phyloP scores from a whole-genome alignment of 2,329 filamentous ascomycete species.

The Lachnellula cervina region DNA sequence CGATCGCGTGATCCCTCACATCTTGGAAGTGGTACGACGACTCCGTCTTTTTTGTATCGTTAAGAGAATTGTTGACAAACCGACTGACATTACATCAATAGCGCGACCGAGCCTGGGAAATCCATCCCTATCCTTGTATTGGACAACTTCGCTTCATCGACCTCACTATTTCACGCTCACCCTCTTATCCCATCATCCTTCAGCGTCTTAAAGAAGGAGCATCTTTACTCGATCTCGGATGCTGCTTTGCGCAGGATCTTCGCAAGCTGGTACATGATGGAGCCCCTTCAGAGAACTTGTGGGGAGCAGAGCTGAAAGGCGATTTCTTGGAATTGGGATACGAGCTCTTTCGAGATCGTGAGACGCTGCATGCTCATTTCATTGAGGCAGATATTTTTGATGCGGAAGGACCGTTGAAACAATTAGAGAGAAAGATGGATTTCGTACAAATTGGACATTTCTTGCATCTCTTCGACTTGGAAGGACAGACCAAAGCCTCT shows the following conservation, averaged over 20 bases:
- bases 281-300: slow-evolving; percentile 27
- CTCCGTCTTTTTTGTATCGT: background rate
- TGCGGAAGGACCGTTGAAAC: slow-evolving; percentile 23
- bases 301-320: slow-evolving; percentile 30
- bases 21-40: slow-evolving; percentile 11
- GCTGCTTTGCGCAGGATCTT: slow-evolving; percentile 37
- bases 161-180: slow-evolving; percentile 5
- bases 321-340: slow-evolving; percentile 35
- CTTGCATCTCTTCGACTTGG: slow-evolving; percentile 40
- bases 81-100: background rate
- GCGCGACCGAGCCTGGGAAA: slow-evolving; percentile 19
- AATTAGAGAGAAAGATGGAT: slow-evolving; percentile 36
- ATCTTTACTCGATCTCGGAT: slow-evolving; percentile 35
- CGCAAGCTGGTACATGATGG: slow-evolving; percentile 36
- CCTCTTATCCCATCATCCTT: slow-evolving; percentile 14
- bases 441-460: slow-evolving; percentile 38
- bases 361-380: slow-evolving; percentile 29
- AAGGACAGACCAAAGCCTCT: slow-evolving; percentile 28
- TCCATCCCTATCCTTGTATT: slow-evolving; percentile 24
- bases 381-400: slow-evolving; percentile 34
- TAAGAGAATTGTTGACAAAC: background rate
- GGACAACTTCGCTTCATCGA: slow-evolving; percentile 21
- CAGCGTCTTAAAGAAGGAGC: slow-evolving; percentile 9
- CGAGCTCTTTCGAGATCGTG: slow-evolving; percentile 35
- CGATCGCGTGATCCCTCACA: slow-evolving; percentile 8